Evolutionary conservation across 1,139 yeast genomes (phyloP), one percentile per base, ranked within the genome.

Genomic region (Geotrichum klebahnii): DNA sequence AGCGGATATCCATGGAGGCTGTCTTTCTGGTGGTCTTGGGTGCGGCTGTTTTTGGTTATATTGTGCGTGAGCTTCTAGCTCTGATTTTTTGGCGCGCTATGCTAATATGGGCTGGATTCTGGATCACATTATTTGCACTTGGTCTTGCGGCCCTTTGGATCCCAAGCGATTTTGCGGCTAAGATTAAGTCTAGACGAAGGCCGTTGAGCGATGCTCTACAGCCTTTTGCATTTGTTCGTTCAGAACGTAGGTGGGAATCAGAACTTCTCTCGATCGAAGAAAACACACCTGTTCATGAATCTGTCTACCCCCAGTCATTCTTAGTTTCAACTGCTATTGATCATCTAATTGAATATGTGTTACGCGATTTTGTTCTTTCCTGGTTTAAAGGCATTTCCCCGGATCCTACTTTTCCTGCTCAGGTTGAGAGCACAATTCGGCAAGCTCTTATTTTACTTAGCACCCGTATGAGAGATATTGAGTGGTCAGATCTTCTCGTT

Each of bases 321-420:
- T 61, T 76, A 2, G 71, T 83, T 12, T 79, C 83, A 2, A 76
- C 74, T 43, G 73, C 80, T 0, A 50, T 84, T 1, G 78, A 79
- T 35, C 75, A 72, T 3, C 66, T 88, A 6, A 67, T 83, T 1
- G 72, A 73, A 33, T 65, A 77, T 23, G 70, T 87, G 1, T 58
- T 84, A 1, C 64, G 78, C 10, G 84, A 82, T 56, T 88, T 84
- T 63, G 74, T 89, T 1, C 64, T 68, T 39, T 64, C 78, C 2
- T 89, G 97, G 97, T 86, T 72, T 59, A 55, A 61, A 2, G 67
- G 68, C 14, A 73, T 84, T 5, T 76, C 85, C 0, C 16, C 16
- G 5, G 48, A 49, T 28, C 34, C 48, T n/a, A 26, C 35, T 2
- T 40, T 19, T 57, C 79, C 82, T 4, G 72, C 75, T 1, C 76